Base-by-base conservation (phyloP, 2,329 filamentous ascomycete genomes). In the Cladosporium sp. region DNA sequence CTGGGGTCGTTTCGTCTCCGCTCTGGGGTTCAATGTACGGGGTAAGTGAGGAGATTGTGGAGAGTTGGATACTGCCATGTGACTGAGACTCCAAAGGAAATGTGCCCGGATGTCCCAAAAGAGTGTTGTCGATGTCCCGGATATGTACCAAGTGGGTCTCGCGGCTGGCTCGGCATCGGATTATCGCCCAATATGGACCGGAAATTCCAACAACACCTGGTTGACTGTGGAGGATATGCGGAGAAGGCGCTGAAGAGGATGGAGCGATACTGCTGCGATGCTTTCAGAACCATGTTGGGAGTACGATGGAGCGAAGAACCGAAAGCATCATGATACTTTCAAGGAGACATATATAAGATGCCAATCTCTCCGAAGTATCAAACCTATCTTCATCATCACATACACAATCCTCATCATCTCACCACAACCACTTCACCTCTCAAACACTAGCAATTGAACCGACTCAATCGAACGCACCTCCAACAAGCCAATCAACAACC, bases 1-100 rank as follows among this genome's bases (percentile, higher is more conserved):
- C 40, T 46, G 40, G 40, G n/a, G n/a, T 12, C 4, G 3, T 18
- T n/a, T 46, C 40, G 40, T 46, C 40, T 46, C 40, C 40, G 40
- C 52, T 55, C 52, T 55, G 52, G 29, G 52, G 52, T 55, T 3
- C 7, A 21, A 55, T 55, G 52, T 55, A 55, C 31, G 52, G 52
- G 52, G 52, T 21, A 12, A 21, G 31, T 35, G 55, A 57, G 55
- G 55, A 33, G 55, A 57, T 57, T 57, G 55, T 40, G 55, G 55
- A 57, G 33, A 28, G 52, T 52, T 18, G 1, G 18, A 35, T 11
- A 56, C 29, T 11, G n/a, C 33, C 55, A 12, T 53, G 49, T 28
- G 49, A 37, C 11, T 40, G 55, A 57, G 23, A 23, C 12, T 26
- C 18, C 52, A 14, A n/a, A 35, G 29, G 52, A 29, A 11, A 14